Conservation (phyloP, 129 eudicot species). For the Lactuca saligna region DNA sequence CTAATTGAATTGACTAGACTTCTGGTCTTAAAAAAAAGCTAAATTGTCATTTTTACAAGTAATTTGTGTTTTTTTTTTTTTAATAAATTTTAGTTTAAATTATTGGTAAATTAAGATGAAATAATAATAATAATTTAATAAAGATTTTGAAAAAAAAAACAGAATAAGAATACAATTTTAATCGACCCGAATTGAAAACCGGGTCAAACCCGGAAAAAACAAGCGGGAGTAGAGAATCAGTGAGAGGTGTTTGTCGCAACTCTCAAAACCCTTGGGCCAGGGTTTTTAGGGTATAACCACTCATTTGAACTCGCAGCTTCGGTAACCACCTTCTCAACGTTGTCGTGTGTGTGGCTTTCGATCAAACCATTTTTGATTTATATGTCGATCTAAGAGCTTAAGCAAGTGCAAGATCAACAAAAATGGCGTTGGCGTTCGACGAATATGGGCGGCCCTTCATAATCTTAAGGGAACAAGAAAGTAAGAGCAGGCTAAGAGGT, state of each 20-base stretch:
- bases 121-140: too few species aligned
- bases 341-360: constrained; percentile 15
- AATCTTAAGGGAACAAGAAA: constrained; percentile 81
- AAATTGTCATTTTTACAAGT: too few species aligned
- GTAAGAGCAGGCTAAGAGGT: constrained; percentile 74
- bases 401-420: not conserved
- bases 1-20: too few species aligned
- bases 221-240: not conserved
- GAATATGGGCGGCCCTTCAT: constrained; percentile 94
- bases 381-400: constrained; percentile 24
- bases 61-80: too few species aligned
- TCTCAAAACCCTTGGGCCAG: not conserved
- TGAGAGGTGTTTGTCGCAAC: not conserved
- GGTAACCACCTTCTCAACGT: not conserved
- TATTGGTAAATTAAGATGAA: too few species aligned
- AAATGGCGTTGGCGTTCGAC: constrained; percentile 94
- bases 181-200: not conserved
- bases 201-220: not conserved
- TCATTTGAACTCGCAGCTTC: not conserved
- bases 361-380: constrained; percentile 8
- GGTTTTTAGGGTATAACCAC: constrained; percentile 25
- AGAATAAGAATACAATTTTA: too few species aligned
- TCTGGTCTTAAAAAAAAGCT: too few species aligned
- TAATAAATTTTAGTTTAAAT: too few species aligned
- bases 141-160: too few species aligned